Conservation (phyloP, 139 green algal species). For the Edaphochlamys debaryana region DNA sequence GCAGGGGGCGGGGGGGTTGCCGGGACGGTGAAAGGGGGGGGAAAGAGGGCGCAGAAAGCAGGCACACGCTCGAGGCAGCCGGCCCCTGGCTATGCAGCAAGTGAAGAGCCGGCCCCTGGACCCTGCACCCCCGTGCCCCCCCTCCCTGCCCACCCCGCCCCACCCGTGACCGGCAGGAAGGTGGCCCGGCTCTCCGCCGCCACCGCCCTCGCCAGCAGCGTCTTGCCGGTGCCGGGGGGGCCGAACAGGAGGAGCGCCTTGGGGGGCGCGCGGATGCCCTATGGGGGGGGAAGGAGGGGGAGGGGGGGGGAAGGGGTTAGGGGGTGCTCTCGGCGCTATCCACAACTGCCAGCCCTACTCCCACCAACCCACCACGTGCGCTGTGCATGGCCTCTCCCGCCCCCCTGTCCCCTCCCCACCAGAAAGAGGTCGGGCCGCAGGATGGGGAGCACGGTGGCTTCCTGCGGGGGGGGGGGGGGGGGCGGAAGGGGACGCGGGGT, state of each 20-base stretch:
- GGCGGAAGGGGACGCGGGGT: not conserved
- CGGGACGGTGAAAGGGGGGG: not conserved
- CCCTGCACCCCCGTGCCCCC: not conserved
- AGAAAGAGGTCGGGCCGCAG: constrained; percentile 60
- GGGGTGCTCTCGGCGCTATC: too few species aligned
- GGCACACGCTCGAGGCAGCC: too few species aligned
- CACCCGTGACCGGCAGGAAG: constrained; percentile 57
- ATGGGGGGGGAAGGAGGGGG: not conserved
- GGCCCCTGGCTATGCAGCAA: not conserved
- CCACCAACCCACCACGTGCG: too few species aligned
- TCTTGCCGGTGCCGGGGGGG: constrained; percentile 60
- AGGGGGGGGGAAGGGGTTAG: not conserved
- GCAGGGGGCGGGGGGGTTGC: not conserved
- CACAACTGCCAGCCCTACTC: too few species aligned
- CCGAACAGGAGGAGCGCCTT: constrained; percentile 60
- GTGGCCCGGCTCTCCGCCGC: constrained; percentile 51
- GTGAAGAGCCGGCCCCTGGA: not conserved
- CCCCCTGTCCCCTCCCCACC: constrained; percentile 1
- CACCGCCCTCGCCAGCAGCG: constrained; percentile 59
- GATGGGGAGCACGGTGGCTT: constrained; percentile 58
- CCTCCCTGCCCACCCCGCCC: too few species aligned
- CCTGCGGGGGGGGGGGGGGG: constrained; percentile 16
- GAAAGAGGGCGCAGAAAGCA: too few species aligned
- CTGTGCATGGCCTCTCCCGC: too few species aligned
- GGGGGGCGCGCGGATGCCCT: constrained; percentile 48